Evolutionary conservation across 2,329 filamentous ascomycete species (phyloP).

Genomic region (Oidium heveae): DNA sequence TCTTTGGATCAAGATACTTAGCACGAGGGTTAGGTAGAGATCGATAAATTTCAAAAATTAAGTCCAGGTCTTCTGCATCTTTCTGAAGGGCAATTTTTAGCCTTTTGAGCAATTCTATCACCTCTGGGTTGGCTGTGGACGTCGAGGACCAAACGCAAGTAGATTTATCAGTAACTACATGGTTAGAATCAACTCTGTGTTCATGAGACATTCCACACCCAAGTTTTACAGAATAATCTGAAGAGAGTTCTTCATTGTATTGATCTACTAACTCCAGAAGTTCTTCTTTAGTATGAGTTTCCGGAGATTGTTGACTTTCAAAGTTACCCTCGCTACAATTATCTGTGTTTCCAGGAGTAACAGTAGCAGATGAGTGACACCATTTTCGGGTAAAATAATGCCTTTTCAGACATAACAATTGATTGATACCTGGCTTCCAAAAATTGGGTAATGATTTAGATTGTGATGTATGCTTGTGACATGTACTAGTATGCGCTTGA

Average conservation of each 20-base stretch:
- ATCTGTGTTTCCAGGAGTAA: no score
- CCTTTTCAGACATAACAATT: no score
- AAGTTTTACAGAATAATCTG: conserved; percentile 27
- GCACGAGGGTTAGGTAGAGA: conserved; percentile 13
- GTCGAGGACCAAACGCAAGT: no score
- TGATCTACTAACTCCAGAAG: conserved; percentile 28
- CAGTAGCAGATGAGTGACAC: no score
- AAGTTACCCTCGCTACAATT: no score
- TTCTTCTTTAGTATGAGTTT: conserved; percentile 17
- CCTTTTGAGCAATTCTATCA: conserved; percentile 8
- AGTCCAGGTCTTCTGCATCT: conserved; percentile 7
- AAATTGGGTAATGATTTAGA: no score
- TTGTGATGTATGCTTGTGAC: no score
- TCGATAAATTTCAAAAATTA: conserved; percentile 15
- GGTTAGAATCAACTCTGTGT: conserved; percentile 21
- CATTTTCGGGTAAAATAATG: no score
- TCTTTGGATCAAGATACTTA: conserved; percentile 10
- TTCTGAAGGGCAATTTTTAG: conserved; percentile 7
- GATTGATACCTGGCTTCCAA: no score
- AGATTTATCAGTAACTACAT: conserved; percentile 24
- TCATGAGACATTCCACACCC: conserved; percentile 28
- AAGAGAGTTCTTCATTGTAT: conserved; percentile 21
- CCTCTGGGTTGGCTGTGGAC: no score
- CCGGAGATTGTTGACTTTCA: background rate
- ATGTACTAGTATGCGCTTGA: no score